A percentile compares a stretch with the other conserved stretches of the same genome.
Evolutionary conservation across 768 basidiomycete genomes (phyloP).

Genomic region (Naganishia vaughanmartiniae): DNA sequence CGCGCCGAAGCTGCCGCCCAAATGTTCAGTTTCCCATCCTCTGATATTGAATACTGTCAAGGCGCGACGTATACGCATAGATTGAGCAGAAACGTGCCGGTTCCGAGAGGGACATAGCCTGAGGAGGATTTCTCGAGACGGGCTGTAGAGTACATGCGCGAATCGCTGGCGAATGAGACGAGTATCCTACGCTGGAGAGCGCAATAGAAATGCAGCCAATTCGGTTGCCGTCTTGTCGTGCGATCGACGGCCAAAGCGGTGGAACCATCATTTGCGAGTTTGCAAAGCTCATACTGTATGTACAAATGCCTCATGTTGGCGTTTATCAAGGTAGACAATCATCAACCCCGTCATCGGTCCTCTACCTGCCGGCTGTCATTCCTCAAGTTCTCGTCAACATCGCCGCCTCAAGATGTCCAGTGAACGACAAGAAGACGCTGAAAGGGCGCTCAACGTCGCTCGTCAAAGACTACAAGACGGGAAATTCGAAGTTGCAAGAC

Average conservation of each 20-base stretch:
- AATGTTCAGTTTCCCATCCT: neutral
- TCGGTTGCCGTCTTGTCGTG: too few species aligned
- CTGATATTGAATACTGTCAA: neutral
- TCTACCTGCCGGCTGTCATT: too few species aligned
- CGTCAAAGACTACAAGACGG: conserved; percentile 21
- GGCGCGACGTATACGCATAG: neutral
- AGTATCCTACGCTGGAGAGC: neutral
- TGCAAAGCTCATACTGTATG: too few species aligned
- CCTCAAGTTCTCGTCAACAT: neutral
- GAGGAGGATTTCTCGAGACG: neutral
- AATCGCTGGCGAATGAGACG: neutral
- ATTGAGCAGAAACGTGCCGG: neutral
- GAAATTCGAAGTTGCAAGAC: conserved; percentile 13
- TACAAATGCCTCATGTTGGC: too few species aligned
- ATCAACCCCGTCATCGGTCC: too few species aligned
- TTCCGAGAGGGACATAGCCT: neutral
- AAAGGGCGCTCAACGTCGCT: conserved; percentile 26
- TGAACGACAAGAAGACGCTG: conserved; percentile 22
- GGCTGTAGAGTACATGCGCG: neutral
- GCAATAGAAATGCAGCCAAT: too few species aligned
- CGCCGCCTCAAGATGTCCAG: conserved; percentile 18
- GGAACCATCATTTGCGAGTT: too few species aligned
- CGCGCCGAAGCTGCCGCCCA: conserved; percentile 1
- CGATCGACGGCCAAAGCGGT: too few species aligned
- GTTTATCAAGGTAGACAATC: too few species aligned